Evolutionary conservation across 2,329 filamentous ascomycete species (phyloP).

Genomic region (Ceratocystis ficicola): DNA sequence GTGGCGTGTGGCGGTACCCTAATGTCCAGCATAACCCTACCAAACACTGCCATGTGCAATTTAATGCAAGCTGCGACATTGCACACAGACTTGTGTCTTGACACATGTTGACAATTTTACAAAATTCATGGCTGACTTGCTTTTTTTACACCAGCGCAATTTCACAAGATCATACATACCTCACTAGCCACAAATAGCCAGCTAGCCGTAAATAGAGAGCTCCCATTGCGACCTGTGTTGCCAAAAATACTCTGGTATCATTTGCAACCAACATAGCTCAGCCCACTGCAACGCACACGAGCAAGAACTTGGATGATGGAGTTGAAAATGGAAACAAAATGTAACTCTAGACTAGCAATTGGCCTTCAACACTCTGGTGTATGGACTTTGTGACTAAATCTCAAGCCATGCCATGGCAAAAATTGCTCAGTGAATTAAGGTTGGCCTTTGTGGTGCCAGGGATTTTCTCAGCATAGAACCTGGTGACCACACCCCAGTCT

Average conservation of each 20-base stretch:
- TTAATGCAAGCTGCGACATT: neutral
- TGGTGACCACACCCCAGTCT: neutral
- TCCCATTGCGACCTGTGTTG: neutral
- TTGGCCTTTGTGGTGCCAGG: too few relatives aligned
- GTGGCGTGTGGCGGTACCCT: neutral
- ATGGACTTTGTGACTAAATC: neutral
- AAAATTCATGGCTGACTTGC: too few relatives aligned
- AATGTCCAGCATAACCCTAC: neutral
- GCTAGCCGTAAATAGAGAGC: neutral
- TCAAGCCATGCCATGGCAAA: neutral
- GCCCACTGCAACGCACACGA: neutral
- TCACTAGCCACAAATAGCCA: neutral
- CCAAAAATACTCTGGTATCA: neutral
- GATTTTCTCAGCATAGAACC: too few relatives aligned
- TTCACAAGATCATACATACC: too few relatives aligned
- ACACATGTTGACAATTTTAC: too few relatives aligned
- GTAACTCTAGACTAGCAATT: neutral
- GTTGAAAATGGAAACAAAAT: neutral
- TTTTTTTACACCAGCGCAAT: too few relatives aligned
- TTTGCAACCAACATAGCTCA: neutral
- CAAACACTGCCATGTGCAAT: neutral
- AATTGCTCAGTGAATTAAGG: neutral
- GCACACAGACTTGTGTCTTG: neutral
- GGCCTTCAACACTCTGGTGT: neutral
- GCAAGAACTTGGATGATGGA: neutral